Evolutionary conservation across 2,329 filamentous ascomycete genomes (phyloP).

Genomic region (Aspergillaceae sp.): DNA sequence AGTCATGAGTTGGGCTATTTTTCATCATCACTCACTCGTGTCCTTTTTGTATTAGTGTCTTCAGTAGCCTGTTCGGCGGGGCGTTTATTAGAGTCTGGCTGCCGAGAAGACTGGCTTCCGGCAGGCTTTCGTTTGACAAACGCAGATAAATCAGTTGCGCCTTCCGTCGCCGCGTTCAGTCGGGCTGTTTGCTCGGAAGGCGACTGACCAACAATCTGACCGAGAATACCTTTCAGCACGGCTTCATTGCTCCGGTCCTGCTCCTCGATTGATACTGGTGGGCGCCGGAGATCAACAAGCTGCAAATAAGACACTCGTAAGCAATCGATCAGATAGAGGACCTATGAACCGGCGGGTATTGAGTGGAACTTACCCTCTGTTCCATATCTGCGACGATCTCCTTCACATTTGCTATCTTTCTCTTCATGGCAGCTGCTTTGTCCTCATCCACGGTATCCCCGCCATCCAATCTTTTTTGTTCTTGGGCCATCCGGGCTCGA

Average conservation of each 20-base stretch:
- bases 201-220: constrained; percentile 49
- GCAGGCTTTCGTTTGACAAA: constrained; percentile 49
- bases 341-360: not conserved
- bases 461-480: constrained; percentile 38
- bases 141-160: constrained; percentile 51
- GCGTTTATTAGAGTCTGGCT: constrained; percentile 18
- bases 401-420: constrained; percentile 49
- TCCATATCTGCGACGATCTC: constrained; percentile 56
- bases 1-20: not conserved
- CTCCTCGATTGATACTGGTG: constrained; percentile 42
- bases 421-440: constrained; percentile 32
- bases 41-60: constrained; percentile 18
- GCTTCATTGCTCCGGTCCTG: constrained; percentile 27
- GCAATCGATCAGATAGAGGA: constrained; percentile 9
- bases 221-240: constrained; percentile 49
- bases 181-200: constrained; percentile 44
- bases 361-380: constrained; percentile 39
- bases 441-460: constrained; percentile 34
- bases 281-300: constrained; percentile 49
- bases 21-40: constrained; percentile 14
- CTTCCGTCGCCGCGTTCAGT: constrained; percentile 47
- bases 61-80: constrained; percentile 15
- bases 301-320: constrained; percentile 15
- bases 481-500: constrained; percentile 45
- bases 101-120: constrained; percentile 7